Evolutionary conservation across 495 filamentous ascomycete genomes (phyloP), one percentile per base, ranked within the genome.

Genomic region (Penicillium robsamsonii): DNA sequence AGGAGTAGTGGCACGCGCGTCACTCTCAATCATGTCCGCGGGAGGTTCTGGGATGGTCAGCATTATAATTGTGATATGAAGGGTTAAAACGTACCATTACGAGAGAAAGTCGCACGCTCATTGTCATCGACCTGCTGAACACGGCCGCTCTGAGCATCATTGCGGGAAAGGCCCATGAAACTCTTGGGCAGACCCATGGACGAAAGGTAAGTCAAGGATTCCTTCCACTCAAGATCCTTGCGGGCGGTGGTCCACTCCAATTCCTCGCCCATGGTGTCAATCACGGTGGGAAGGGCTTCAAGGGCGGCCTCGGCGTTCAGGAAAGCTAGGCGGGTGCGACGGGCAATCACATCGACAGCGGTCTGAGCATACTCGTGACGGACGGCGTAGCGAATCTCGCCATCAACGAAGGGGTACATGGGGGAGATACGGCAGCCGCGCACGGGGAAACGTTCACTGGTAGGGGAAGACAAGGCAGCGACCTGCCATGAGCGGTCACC

Each of bases 401-500:
- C 94, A 66, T 97, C 94, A n/a, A 98, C 81, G 69, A 95, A 98
- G 24, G 94, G 94, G 71, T 97, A 97, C 38, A 96, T 79, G 17
- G 79, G 58, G 3, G 88, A 86, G 45, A 98, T 84, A 48, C 91
- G 88, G 69, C 88, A 82, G 27, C 94, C 94, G 33, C 93, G 83
- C 11, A 93, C 87, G 13, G 94, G 94, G 77, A 92, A 97, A 37
- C 94, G 87, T 57, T 84, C 74, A 44, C 88, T 83, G 1, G 93
- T 97, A 0, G 92, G 89, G 7, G 82, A 77, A 56, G 87, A 92
- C 37, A 98, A 76, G 13, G 89, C 87, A 10, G 91, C 94, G 13
- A 98, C 94, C 18, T 90, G 90, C 94, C 94, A 97, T 24, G 94
- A 92, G 29, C 94, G 85, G 73, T 97, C 94, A 63, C 94, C 94